phyloP scores from a whole-genome alignment of 495 filamentous ascomycete genomes.

The Xylaria cubensis region DNA sequence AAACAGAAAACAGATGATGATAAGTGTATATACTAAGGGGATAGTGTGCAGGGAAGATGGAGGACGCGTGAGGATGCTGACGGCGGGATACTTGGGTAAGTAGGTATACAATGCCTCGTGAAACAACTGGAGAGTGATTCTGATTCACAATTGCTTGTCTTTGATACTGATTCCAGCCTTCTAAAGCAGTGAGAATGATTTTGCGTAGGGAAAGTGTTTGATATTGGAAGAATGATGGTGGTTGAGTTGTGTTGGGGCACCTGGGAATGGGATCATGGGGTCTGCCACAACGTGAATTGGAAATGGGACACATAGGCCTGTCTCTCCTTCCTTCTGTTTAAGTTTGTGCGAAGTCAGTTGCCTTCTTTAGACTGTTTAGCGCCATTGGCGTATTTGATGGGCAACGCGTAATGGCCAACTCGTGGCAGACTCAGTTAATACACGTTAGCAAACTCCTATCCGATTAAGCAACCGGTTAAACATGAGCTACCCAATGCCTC shows the following conservation, averaged over 20 bases:
- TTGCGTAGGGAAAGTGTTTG: not conserved
- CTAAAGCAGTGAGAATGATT: not conserved
- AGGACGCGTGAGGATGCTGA: not conserved
- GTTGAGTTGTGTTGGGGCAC: not conserved
- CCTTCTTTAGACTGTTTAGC: not conserved
- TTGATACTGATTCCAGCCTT: not conserved
- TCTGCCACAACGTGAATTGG: not conserved
- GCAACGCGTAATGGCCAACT: not conserved
- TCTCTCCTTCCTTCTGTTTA: not conserved
- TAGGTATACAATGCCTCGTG: not conserved
- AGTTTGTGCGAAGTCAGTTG: not conserved
- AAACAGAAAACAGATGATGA: not conserved
- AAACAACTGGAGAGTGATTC: not conserved
- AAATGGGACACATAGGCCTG: not conserved
- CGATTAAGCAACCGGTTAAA: slow-evolving; percentile 2
- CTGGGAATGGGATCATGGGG: not conserved
- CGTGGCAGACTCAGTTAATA: not conserved
- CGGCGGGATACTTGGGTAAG: not conserved
- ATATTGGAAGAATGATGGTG: not conserved
- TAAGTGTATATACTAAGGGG: not conserved
- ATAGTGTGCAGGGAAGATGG: not conserved
- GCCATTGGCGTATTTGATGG: not conserved
- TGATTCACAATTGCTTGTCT: not conserved
- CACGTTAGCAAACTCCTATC: slow-evolving; percentile 1
- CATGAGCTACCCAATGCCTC: not conserved